These are phyloP conservation scores for Dryas drummondii DNA, from an alignment of 306 rosid genomes.

Conservation along the genomic window DNA sequence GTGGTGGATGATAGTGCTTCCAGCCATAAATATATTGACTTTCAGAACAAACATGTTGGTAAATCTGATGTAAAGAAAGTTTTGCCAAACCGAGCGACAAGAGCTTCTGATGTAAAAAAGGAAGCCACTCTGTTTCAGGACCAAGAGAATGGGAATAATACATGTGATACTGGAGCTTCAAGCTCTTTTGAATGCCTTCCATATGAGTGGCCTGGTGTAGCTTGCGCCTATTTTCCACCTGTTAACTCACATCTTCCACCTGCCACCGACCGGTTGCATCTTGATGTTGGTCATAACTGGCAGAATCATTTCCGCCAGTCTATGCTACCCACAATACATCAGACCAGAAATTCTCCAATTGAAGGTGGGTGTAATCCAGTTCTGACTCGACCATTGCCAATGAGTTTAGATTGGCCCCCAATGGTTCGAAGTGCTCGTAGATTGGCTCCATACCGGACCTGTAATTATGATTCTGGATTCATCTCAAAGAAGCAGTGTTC, in stretches of 20 bases:
- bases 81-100: constrained; percentile 44
- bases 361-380: constrained; percentile 71
- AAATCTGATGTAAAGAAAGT: constrained; percentile 40
- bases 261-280: constrained; percentile 90
- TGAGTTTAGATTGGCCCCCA: constrained; percentile 99
- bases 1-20: constrained; percentile 33
- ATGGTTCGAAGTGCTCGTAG: constrained; percentile 65
- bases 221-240: constrained; percentile 70
- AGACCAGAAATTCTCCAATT: constrained; percentile 50
- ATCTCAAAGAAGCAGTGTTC: constrained; percentile 68
- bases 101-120: constrained; percentile 47
- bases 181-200: constrained; percentile 59
- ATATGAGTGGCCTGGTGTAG: constrained; percentile 87
- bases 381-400: constrained; percentile 58
- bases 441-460: constrained; percentile 55
- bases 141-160: constrained; percentile 40
- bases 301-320: constrained; percentile 86
- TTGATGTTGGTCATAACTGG: constrained; percentile 94
- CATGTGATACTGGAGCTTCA: constrained; percentile 49
- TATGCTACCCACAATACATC: constrained; percentile 70
- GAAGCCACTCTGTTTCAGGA: constrained; percentile 44
- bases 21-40: constrained; percentile 33
- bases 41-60: constrained; percentile 22
- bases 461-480: constrained; percentile 72
- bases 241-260: constrained; percentile 76